These are phyloP conservation scores for Trichoderma orchidacearum DNA, from an alignment of 495 filamentous ascomycete genomes.

Conservation along the genomic window DNA sequence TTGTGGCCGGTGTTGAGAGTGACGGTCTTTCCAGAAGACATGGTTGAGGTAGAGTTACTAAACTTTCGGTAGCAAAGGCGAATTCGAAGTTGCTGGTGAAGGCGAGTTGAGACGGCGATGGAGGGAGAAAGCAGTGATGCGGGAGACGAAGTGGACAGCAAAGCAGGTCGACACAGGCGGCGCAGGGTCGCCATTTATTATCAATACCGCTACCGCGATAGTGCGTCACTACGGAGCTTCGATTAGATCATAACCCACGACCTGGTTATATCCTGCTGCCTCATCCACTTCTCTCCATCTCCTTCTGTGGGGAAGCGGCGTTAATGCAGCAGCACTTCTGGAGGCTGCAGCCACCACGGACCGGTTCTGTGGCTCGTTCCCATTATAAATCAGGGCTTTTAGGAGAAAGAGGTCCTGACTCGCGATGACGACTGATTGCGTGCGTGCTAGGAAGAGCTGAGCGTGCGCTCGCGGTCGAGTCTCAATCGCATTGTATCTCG, in stretches of 20 bases:
- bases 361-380: too few relatives aligned
- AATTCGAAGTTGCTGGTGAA: not conserved
- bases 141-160: not conserved
- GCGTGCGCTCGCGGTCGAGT: too few relatives aligned
- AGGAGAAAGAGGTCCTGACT: too few relatives aligned
- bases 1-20: conserved; percentile 19
- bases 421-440: not conserved
- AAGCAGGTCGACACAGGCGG: not conserved
- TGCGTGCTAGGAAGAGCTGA: too few relatives aligned
- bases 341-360: too few relatives aligned
- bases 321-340: not conserved
- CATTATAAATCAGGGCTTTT: not conserved
- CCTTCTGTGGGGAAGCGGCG: not conserved
- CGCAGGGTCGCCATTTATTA: not conserved
- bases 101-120: not conserved
- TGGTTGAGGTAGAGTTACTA: not conserved
- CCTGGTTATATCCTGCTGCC: not conserved
- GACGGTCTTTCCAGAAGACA: conserved; percentile 2
- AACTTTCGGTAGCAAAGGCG: not conserved
- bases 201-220: not conserved
- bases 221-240: not conserved
- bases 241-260: not conserved
- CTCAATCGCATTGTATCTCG: too few relatives aligned
- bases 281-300: not conserved
- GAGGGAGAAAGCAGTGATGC: too few relatives aligned